These are phyloP conservation scores for Parathielavia hyrcaniae DNA, from an alignment of 495 filamentous ascomycete species.

Conservation along the genomic window DNA sequence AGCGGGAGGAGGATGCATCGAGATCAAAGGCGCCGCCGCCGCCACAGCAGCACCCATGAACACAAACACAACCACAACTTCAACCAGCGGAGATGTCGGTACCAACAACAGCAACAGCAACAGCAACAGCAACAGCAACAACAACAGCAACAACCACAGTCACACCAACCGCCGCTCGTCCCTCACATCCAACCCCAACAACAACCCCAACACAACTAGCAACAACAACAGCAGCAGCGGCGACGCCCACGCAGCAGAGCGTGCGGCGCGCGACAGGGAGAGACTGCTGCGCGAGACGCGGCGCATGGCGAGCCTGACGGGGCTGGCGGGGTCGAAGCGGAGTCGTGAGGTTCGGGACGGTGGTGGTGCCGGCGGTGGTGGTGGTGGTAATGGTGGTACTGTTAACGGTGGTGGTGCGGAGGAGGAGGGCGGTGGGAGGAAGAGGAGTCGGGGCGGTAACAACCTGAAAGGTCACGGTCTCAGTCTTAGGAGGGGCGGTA, in stretches of 20 bases:
- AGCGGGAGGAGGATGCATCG: constrained; percentile 35
- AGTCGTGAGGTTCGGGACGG: constrained; percentile 19
- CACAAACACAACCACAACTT: constrained; percentile 15
- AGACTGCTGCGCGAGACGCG: constrained; percentile 72
- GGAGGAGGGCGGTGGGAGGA: constrained; percentile 31
- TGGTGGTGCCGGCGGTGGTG: constrained; percentile 3
- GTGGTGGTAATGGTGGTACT: constrained; percentile 6
- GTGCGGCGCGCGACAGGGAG: constrained; percentile 69
- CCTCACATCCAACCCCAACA: constrained; percentile 33
- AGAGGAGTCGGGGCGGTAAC: constrained; percentile 34
- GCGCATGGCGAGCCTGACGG: constrained; percentile 54
- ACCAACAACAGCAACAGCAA: too few species aligned
- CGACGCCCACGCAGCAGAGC: constrained; percentile 70
- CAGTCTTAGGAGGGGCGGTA: constrained; percentile 35
- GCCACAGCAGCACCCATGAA: constrained; percentile 1
- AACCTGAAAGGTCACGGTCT: constrained; percentile 30
- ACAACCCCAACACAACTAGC: constrained; percentile 28
- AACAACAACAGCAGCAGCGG: constrained; percentile 11
- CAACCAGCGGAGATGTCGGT: constrained; percentile 4
- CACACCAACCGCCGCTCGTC: constrained; percentile 33
- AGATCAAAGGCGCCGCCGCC: constrained; percentile 33
- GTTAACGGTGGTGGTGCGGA: constrained; percentile 4
- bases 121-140: not conserved
- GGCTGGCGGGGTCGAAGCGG: constrained; percentile 28
- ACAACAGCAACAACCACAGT: constrained; percentile 17